Base-by-base conservation (phyloP, 352 stramenopile species). In the Pseudoperonospora humuli region DNA sequence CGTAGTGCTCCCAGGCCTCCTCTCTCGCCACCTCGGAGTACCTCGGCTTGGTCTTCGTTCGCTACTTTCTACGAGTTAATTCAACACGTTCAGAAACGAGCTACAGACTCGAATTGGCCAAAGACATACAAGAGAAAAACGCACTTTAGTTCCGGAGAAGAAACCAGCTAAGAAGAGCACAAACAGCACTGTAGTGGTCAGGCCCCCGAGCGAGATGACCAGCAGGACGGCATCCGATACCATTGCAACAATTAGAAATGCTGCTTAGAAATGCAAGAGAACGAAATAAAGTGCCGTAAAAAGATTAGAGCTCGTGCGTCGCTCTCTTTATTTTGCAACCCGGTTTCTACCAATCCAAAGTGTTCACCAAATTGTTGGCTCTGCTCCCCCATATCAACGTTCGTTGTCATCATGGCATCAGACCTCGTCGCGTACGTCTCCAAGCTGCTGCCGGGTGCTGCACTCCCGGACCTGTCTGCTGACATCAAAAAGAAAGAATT, bases 351-450 rank as follows among this genome's bases (percentile, higher is more conserved):
- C 26, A 32, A 32, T 32, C 26, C n/a, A 1, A 32, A 32, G 26
- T 5, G 5, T 32, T 32, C 11, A 2, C 5, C 5, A n/a, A 32
- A 32, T 8, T 32, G 26, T 15, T 32, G 26, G 26, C 26, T 32
- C 26, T 32, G 24, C 26, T 26, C 23, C 4, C 23, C 23, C 1
- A 6, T 13, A 7, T 13, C n/a, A 15, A 13, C 0, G 10, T 13
- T n/a, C 26, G 8, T 24, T 14, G 34, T 39, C 20, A 47, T 34
- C 48, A 67, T 67, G 57, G 57, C 52, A 32, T 63, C 73, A 41
- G 67, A 90, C 44, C 69, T 93, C 50, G 61, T 85, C 46, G 44
- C 74, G 42, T 88, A 87, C 52, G 77, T 87, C 47, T 82, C 82
- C 62, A 85, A 78, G 63, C 75, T 93, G 36, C 60, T 89, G 26